Conservation (phyloP, 2,329 filamentous ascomycete species). For the Sclerotinia borealis region DNA sequence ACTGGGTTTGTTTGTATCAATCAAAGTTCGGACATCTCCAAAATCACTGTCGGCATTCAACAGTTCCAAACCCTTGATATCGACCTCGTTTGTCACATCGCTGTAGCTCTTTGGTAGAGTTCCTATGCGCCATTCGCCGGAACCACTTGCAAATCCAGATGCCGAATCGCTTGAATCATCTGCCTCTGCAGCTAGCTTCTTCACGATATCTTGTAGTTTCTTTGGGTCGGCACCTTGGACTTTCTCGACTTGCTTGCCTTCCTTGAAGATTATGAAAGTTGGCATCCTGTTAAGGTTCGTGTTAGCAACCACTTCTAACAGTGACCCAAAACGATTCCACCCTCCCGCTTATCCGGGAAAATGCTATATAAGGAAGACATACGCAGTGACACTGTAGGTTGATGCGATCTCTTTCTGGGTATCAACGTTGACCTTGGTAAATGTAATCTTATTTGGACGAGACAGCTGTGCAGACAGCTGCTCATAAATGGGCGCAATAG, state of each 20-base stretch:
- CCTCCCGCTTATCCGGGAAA: neutral
- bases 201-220: conserved; percentile 64
- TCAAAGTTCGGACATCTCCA: conserved; percentile 66
- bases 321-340: neutral
- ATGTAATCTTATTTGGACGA: conserved; percentile 66
- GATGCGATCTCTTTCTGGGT: conserved; percentile 65
- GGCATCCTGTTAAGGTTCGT: conserved; percentile 50
- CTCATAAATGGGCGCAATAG: conserved; percentile 78
- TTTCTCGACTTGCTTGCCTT: conserved; percentile 60
- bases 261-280: conserved; percentile 85
- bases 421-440: conserved; percentile 83
- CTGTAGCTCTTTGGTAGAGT: conserved; percentile 71
- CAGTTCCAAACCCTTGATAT: conserved; percentile 74
- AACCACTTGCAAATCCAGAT: conserved; percentile 34
- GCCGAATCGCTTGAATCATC: conserved; percentile 39
- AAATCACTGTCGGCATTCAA: conserved; percentile 78
- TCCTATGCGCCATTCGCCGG: conserved; percentile 65
- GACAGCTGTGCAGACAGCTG: conserved; percentile 66
- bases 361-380: conserved; percentile 28
- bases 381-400: conserved; percentile 66
- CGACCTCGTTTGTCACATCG: conserved; percentile 78
- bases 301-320: conserved; percentile 4
- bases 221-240: conserved; percentile 68
- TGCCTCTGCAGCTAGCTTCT: conserved; percentile 63
- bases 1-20: conserved; percentile 63